Evolutionary conservation across 2,329 filamentous ascomycete genomes (phyloP), one percentile per base, ranked within the genome.

Genomic region (Phyllosticta citribraziliensis): DNA sequence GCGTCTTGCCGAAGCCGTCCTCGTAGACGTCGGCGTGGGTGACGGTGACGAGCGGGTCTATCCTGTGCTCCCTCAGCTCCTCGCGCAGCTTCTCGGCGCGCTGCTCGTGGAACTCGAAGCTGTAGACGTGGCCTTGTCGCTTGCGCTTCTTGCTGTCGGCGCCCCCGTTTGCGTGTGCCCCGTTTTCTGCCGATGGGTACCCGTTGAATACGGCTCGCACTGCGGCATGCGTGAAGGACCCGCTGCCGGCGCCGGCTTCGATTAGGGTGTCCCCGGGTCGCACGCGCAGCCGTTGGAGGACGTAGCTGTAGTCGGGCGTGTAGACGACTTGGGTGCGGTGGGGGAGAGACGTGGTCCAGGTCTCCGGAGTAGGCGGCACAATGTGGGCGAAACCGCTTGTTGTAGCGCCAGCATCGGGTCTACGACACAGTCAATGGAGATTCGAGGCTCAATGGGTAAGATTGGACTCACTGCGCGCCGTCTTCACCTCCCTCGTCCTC

Each of bases 241-340:
- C 89, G 70, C 88, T 92, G 6, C 89, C 89, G 1, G 88, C 86
- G 33, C 89, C 89, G 3, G 89, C 89, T 72, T 94, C 89, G 60
- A 94, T 91, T 40, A 94, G 77, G 20, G 80, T 82, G 54, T 84
- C 82, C 5, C 90, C 89, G 0, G 89, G 89, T 20, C 88, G 78
- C 5, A 87, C 88, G 33, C 88, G 82, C 67, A 94, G 82, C 35
- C 88, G 81, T 68, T 92, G 88, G 11, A 94, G 78, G 56, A 94
- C 84, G 70, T 91, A 94, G 76, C 89, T 92, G 75, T 91, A 92
- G 72, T 94, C 89, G 17, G 89, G 88, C 0, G 88, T 92, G 72
- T 94, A 94, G 58, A 94, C 89, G 47, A 94, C 89, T 70, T 94
- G 89, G 0, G 89, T 94, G 63, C 89, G 81, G 71, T 94, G 89